Conservation (phyloP, 257 asterid species). For the Scutellaria barbata region DNA sequence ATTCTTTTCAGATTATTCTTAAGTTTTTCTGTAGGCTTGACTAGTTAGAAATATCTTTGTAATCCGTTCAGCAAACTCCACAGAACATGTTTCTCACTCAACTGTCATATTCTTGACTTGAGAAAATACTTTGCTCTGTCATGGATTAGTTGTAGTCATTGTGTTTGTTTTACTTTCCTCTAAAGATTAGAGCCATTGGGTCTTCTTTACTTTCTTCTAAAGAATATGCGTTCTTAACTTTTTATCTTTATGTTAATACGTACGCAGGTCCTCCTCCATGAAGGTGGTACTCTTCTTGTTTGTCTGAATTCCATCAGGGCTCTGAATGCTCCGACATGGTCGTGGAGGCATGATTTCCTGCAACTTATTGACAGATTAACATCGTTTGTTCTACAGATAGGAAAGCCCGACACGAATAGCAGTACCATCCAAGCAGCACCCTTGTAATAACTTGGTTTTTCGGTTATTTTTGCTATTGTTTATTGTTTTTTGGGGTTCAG, state of each 20-base stretch:
- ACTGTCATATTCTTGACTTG: background rate
- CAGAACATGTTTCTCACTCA: background rate
- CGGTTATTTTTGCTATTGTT: too few relatives aligned
- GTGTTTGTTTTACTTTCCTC: background rate
- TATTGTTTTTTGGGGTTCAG: conserved; percentile 19
- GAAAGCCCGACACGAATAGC: conserved; percentile 34
- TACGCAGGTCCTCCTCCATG: conserved; percentile 89
- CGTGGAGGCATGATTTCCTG: conserved; percentile 63
- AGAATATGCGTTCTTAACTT: background rate
- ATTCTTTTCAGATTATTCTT: background rate
- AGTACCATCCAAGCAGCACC: conserved; percentile 50
- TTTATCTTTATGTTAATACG: conserved; percentile 12
- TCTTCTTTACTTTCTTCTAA: background rate
- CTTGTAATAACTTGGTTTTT: conserved; percentile 26
- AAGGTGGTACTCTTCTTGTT: conserved; percentile 95
- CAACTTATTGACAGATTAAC: conserved; percentile 48
- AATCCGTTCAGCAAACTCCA: background rate
- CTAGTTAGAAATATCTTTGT: background rate
- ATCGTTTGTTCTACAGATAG: conserved; percentile 33
- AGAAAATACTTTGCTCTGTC: background rate
- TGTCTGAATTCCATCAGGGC: conserved; percentile 95
- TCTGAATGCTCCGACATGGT: conserved; percentile 78
- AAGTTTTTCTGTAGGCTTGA: background rate
- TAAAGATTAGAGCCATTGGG: background rate
- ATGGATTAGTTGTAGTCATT: background rate